Base-by-base conservation (phyloP, 169 alveolate species). In the Plasmodium falciparum region DNA sequence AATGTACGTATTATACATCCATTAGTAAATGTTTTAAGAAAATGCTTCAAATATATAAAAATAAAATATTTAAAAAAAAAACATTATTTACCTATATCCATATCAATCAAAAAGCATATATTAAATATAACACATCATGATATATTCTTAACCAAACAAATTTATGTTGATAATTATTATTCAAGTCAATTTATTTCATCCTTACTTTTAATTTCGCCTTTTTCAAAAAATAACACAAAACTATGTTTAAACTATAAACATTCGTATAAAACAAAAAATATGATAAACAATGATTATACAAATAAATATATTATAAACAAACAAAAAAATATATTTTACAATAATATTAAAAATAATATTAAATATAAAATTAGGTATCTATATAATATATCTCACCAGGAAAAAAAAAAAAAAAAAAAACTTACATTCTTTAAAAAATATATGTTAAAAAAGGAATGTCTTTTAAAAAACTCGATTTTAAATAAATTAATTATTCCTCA, bases 101-200 rank as follows among this genome's bases (percentile, higher is more conserved):
- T 74, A 43, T 39, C 43, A 20, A 50, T 74, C 33, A 74, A 74
- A 52, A 66, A 12, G 22, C 54, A 66, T 0, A 52, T 29, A 66
- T 39, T 39, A 39, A 39, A 39, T 39, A 39, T 39, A 7, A 39
- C 8, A 39, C 15, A 33, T 39, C 33, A 45, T 12, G 54, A 15
- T 29, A 17, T 74, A 5, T 74, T 74, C 22, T 45, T 33, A 15
- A 45, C 72, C 7, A 50, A 62, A 0, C 22, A 74, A 26, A 22
- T 74, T 0, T 12, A 11, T 22, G 63, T 74, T 5, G 17, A 59
- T 12, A 74, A 74, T 45, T 74, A 61, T 29, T 49, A 17, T 15
- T 74, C 88, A 0, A 74, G 88, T n/a, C 88, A 74, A 69, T 74
- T 74, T 15, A 74, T 74, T 20, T 74, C 88, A 9, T 39, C 88